Evolutionary conservation across 2,329 filamentous ascomycete genomes (phyloP), one percentile per base, ranked within the genome.

Genomic region (Venturia effusa): DNA sequence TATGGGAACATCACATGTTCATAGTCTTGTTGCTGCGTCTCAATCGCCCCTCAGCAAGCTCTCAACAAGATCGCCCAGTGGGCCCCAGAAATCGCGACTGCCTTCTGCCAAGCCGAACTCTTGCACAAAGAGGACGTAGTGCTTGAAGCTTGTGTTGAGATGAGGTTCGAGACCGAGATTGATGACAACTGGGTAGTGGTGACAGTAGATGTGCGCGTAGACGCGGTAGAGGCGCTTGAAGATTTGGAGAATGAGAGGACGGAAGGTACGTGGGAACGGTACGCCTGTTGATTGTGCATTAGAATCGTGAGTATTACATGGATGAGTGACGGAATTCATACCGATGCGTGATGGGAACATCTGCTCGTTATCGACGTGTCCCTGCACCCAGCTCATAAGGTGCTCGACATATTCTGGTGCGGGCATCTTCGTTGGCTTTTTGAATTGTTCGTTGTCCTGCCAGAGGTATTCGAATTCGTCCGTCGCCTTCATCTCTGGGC

Each of bases 381-480:
- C 84, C 75, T 97, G 94, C 30, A 97, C 91, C 93, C 94, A 99
- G 30, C 85, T 85, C 90, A 99, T 97, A 70, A 99, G 82, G 76
- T 97, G 92, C 76, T 97, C 94, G 72, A 99, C 96, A 78, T 99
- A 99, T 71, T 92, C 90, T 11, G 94, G 94, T 2, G 94, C 94
- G 3, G 94, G 85, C 89, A 99, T 97, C 80, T 97, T 97, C 67
- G 95, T 99, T 24, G 94, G 94, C 66, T 91, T 88, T 78, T 96
- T 96, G 82, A 88, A 99, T 74, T 90, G 88, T 71, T 96, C 92
- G 66, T 83, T 89, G 77, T 99, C 93, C 79, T 99, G 94, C 94
- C 94, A 99, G 68, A 99, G 87, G 77, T 99, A 99, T 77, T 99
- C 94, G 76, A 97, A 99, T 88, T 99, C 94, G 78, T 99, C 95